These are phyloP conservation scores for Euclidium syriacum DNA, from an alignment of 345 rosid genomes.

Conservation along the genomic window DNA sequence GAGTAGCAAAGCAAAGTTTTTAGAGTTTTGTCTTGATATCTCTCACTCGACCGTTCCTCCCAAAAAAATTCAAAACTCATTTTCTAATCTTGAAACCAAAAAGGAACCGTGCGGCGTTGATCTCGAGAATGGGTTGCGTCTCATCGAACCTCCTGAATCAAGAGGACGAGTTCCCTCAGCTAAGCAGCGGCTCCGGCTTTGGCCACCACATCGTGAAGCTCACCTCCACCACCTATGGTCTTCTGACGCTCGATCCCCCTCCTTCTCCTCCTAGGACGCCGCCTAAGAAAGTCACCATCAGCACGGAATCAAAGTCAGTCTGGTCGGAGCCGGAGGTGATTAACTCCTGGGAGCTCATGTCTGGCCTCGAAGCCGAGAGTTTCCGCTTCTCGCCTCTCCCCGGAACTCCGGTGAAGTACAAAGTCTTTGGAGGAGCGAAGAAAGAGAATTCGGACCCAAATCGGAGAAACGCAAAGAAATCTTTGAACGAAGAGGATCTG, in stretches of 20 bases:
- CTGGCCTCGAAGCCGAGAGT: slow-evolving; percentile 76
- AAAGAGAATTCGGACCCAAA: slow-evolving; percentile 56
- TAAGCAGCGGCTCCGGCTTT: slow-evolving; percentile 61
- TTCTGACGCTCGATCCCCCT: slow-evolving; percentile 78
- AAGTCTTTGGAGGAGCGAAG: slow-evolving; percentile 20
- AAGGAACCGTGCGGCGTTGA: slow-evolving; percentile 7
- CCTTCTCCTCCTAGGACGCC: slow-evolving; percentile 41
- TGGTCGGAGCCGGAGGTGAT: slow-evolving; percentile 59
- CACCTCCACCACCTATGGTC: slow-evolving; percentile 93
- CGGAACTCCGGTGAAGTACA: slow-evolving; percentile 24
- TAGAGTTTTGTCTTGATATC: slow-evolving; percentile 12
- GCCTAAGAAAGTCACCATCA: slow-evolving; percentile 45
- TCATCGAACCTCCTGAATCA: slow-evolving; percentile 71
- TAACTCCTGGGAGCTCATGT: slow-evolving; percentile 92
- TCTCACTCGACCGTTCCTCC: slow-evolving; percentile 23
- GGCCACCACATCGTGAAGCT: slow-evolving; percentile 89
- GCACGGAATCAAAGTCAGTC: slow-evolving; percentile 34
- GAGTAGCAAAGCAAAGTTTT: slow-evolving; percentile 3
- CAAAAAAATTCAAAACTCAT: slow-evolving; percentile 18
- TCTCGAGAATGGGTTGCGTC: slow-evolving; percentile 71
- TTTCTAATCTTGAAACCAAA: background rate
- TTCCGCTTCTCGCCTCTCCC: slow-evolving; percentile 61
- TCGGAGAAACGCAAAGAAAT: slow-evolving; percentile 12
- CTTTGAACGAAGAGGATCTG: background rate
- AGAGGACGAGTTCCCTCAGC: slow-evolving; percentile 72